These are phyloP conservation scores for Lunularia cruciata DNA, from an alignment of 225 moss, liverwort and hornwort species.

Conservation along the genomic window DNA sequence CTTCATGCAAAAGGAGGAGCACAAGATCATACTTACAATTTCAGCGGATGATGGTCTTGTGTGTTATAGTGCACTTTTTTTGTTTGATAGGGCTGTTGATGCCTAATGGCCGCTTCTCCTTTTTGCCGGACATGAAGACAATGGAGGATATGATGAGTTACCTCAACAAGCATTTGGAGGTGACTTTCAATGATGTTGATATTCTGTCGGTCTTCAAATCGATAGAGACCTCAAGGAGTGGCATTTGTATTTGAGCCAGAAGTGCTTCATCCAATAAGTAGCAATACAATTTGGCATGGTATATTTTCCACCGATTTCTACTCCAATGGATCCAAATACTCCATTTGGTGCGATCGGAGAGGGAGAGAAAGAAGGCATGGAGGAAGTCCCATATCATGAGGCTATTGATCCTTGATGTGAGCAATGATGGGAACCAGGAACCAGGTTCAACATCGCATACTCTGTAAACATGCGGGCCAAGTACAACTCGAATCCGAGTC, in stretches of 20 bases:
- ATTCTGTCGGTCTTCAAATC: neutral
- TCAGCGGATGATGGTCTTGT: conserved; percentile 22
- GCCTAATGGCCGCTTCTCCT: too few species aligned
- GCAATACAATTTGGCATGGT: neutral
- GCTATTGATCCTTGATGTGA: neutral
- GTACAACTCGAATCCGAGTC: conserved; percentile 7
- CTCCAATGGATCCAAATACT: neutral
- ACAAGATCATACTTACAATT: neutral
- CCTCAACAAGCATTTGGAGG: neutral
- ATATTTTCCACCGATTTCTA: neutral
- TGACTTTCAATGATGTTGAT: neutral
- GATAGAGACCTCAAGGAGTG: neutral
- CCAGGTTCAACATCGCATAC: neutral
- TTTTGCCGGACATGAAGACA: too few species aligned
- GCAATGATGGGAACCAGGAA: conserved; percentile 6
- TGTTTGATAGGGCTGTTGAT: too few species aligned
- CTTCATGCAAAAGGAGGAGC: neutral
- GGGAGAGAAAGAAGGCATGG: neutral
- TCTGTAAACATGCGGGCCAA: neutral
- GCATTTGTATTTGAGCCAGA: neutral
- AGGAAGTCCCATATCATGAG: neutral
- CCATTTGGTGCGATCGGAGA: neutral
- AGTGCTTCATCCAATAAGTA: neutral
- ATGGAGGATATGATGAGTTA: neutral
- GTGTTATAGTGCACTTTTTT: neutral